Evolutionary conservation across 2,329 filamentous ascomycete species (phyloP).

Genomic region (Biscogniauxia marginata): DNA sequence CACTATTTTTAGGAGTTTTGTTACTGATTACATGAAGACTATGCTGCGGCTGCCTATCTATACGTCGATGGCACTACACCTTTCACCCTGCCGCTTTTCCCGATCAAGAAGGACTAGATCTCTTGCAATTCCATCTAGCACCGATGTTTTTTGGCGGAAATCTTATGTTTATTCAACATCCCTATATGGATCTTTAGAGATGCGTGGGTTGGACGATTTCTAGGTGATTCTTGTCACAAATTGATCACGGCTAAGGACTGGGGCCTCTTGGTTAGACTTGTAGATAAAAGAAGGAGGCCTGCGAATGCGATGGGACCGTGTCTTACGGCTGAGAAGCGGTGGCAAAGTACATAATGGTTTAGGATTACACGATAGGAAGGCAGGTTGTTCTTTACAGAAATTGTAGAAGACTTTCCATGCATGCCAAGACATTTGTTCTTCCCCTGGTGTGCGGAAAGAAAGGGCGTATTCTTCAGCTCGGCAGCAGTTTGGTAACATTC

Average conservation of each 20-base stretch:
- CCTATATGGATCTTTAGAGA: background rate
- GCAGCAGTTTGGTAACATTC: too few relatives aligned
- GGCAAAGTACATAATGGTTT: background rate
- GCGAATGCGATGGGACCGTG: background rate
- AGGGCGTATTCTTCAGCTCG: too few relatives aligned
- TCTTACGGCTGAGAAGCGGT: background rate
- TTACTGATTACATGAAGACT: conserved; percentile 15
- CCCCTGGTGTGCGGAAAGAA: too few relatives aligned
- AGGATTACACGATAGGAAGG: background rate
- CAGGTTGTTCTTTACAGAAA: background rate
- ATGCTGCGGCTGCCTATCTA: conserved; percentile 21
- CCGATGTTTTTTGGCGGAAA: background rate
- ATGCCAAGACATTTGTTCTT: background rate
- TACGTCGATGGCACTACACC: conserved; percentile 22
- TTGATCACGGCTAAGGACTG: background rate
- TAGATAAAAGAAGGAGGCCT: background rate
- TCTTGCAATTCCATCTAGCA: background rate
- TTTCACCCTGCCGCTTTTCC: conserved; percentile 25
- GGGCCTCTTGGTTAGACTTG: background rate
- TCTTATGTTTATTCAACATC: conserved; percentile 1
- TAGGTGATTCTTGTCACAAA: background rate
- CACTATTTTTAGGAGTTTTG: too few relatives aligned
- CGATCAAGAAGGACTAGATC: conserved; percentile 22
- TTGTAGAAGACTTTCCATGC: background rate
- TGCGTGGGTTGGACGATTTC: background rate